A percentile compares a stretch with the other conserved stretches of the same genome.
Evolutionary conservation across 306 rosid genomes (phyloP).

Genomic region (Herpetospermum pedunculosum): DNA sequence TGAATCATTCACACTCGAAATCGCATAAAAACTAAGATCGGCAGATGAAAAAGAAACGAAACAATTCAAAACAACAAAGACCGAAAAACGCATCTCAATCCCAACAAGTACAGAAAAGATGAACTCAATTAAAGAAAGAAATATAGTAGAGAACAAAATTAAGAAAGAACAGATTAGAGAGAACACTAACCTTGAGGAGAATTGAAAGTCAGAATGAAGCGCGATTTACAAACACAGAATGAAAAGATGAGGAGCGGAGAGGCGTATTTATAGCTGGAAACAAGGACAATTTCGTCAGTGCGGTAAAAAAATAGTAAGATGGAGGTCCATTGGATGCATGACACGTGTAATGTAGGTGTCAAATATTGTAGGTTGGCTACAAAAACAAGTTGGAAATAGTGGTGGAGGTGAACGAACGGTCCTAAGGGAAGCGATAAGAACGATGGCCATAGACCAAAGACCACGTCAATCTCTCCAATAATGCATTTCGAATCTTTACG

Average conservation of each 20-base stretch:
- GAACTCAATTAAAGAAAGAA: background rate
- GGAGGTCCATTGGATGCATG: background rate
- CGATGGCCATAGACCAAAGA: background rate
- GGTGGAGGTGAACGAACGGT: background rate
- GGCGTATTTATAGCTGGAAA: background rate
- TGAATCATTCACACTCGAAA: background rate
- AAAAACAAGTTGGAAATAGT: background rate
- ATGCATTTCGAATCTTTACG: background rate
- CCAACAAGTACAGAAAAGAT: background rate
- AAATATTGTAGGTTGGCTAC: background rate
- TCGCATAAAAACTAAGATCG: background rate
- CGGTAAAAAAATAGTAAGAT: background rate
- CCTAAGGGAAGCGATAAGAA: background rate
- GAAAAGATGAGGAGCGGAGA: background rate
- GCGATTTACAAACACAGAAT: no score
- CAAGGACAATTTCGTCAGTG: background rate
- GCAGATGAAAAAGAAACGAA: background rate
- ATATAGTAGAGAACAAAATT: no score
- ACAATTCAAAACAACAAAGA: background rate
- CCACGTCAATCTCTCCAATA: background rate
- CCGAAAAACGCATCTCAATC: background rate
- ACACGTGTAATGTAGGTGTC: background rate
- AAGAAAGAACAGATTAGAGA: background rate
- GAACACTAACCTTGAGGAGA: background rate
- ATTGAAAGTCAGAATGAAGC: no score